These are phyloP conservation scores for Crotalaria pallida DNA, from an alignment of 306 rosid genomes.

Conservation along the genomic window DNA sequence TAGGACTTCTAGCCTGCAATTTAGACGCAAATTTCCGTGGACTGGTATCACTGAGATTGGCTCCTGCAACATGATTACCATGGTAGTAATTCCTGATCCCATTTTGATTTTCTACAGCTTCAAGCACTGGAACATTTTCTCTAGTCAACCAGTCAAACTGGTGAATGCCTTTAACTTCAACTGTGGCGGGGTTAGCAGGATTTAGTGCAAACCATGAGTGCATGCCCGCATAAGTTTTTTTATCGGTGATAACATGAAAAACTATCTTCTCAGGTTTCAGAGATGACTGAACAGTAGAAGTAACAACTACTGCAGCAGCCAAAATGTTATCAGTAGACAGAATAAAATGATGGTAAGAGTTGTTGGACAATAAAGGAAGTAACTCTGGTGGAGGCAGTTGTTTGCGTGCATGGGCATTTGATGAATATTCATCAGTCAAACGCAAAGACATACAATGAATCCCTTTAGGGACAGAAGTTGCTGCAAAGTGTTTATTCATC, in stretches of 20 bases:
- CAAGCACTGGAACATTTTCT: conserved; percentile 98
- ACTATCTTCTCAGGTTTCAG: conserved; percentile 79
- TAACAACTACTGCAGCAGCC: conserved; percentile 97
- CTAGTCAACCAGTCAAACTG: conserved; percentile 99
- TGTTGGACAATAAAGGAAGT: conserved; percentile 87
- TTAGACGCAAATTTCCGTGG: conserved; percentile 89
- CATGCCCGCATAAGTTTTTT: conserved; percentile 98
- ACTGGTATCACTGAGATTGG: conserved; percentile 79
- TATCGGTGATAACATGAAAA: conserved; percentile 97
- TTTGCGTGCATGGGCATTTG: conserved; percentile 96
- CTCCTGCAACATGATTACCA: conserved; percentile 83
- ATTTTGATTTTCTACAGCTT: conserved; percentile 92
- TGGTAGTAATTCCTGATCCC: conserved; percentile 93
- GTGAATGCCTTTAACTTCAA: conserved; percentile 94
- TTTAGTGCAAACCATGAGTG: conserved; percentile 99
- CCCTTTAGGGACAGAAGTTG: conserved; percentile 94
- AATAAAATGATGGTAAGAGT: conserved; percentile 86
- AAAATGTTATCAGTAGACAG: conserved; percentile 89
- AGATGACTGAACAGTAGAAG: conserved; percentile 86
- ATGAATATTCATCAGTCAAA: conserved; percentile 96
- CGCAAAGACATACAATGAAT: conserved; percentile 95
- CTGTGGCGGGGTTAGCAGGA: conserved; percentile 77
- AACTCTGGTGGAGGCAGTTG: conserved; percentile 96
- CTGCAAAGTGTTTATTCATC: conserved; percentile 96
- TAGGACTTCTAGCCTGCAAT: conserved; percentile 96